Percentiles rank a stretch among this genome's conserved stretches.
Evolutionary conservation across 1,284 basidiomycete genomes (phyloP).

Genomic region (Naganishia sp.): DNA sequence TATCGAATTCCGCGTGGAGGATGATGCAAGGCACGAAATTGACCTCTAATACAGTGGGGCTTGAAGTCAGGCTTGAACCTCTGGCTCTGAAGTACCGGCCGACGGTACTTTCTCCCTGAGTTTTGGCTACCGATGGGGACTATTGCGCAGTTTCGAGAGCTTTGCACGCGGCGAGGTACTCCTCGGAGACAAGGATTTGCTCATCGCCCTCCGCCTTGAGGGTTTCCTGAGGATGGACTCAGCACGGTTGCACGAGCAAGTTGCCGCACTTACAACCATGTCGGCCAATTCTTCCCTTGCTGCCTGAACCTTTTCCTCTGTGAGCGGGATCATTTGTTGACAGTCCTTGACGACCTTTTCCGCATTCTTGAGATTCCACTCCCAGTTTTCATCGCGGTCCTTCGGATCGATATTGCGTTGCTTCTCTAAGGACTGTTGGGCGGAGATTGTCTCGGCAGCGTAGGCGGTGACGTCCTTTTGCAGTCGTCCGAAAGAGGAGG

Average conservation of each 20-base stretch:
- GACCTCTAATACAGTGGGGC: too few relatives aligned
- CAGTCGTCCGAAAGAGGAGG: conserved; percentile 9
- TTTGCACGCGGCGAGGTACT: conserved; percentile 6
- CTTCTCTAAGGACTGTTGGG: conserved; percentile 8
- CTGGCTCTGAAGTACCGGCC: too few relatives aligned
- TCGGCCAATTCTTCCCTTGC: conserved; percentile 34
- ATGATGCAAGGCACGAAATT: too few relatives aligned
- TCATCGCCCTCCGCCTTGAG: conserved; percentile 19
- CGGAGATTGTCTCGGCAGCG: conserved; percentile 9
- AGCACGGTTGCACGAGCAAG: not conserved
- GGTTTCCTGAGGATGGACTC: conserved; percentile 3
- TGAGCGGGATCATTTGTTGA: conserved; percentile 37
- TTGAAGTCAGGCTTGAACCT: too few relatives aligned
- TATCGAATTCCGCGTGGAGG: too few relatives aligned
- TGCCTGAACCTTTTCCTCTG: conserved; percentile 34
- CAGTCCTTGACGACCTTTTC: conserved; percentile 38
- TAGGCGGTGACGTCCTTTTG: conserved; percentile 23
- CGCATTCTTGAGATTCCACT: conserved; percentile 33
- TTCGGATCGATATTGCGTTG: conserved; percentile 9
- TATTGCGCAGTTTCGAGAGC: conserved; percentile 5
- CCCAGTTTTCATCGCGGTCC: conserved; percentile 22
- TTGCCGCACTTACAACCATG: conserved; percentile 31
- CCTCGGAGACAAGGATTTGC: conserved; percentile 7
- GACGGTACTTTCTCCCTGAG: too few relatives aligned
- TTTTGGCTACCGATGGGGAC: not conserved